These are phyloP conservation scores for Funneliformis geosporum DNA, from an alignment of 192 early-diverging fungal genomes.

Conservation along the genomic window DNA sequence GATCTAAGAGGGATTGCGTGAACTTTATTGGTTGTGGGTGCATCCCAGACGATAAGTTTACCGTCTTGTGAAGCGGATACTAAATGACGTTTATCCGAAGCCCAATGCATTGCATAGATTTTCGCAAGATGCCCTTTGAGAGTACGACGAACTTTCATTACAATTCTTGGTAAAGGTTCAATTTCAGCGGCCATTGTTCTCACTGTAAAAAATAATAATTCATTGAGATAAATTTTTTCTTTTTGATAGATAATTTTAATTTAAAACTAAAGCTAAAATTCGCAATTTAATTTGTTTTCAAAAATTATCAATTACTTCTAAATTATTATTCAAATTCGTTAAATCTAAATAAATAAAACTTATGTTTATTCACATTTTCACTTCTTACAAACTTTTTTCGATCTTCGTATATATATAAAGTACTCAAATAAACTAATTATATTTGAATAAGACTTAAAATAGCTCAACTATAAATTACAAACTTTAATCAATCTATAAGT, in stretches of 20 bases:
- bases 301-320: too few relatives aligned
- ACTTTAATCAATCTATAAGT: neutral
- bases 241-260: neutral
- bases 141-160: constrained; percentile 95
- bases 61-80: constrained; percentile 99
- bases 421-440: neutral
- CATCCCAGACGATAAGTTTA: constrained; percentile 99
- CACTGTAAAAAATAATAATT: too few relatives aligned
- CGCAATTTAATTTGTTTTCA: too few relatives aligned
- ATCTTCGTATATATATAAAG: neutral
- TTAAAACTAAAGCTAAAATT: neutral
- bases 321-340: too few relatives aligned
- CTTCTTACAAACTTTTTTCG: neutral
- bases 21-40: constrained; percentile 98
- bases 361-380: neutral
- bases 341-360: too few relatives aligned
- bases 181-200: constrained; percentile 82
- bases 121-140: constrained; percentile 99
- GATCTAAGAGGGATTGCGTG: constrained; percentile 98
- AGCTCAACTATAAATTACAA: neutral
- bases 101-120: constrained; percentile 99
- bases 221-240: too few relatives aligned
- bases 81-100: constrained; percentile 93
- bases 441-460: neutral
- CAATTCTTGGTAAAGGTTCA: constrained; percentile 83